These are phyloP conservation scores for Clarireedia hainanense DNA, from an alignment of 2,329 filamentous ascomycete genomes.

Conservation along the genomic window DNA sequence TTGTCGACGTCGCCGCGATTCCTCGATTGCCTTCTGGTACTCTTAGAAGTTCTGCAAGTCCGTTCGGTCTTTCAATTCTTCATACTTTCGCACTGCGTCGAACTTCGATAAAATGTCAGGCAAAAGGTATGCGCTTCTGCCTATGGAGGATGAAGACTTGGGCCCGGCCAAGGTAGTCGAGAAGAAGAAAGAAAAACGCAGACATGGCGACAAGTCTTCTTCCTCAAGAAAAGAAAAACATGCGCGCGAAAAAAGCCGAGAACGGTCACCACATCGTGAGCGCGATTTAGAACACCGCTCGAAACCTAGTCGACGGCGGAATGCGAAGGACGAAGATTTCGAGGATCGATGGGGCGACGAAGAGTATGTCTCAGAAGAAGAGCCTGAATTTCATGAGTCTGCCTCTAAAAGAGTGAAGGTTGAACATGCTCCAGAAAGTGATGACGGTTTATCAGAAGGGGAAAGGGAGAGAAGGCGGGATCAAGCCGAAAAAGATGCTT, in stretches of 20 bases:
- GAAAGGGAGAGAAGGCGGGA: constrained; percentile 57
- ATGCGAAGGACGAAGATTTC: constrained; percentile 50
- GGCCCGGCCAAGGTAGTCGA: constrained; percentile 44
- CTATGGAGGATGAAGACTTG: constrained; percentile 59
- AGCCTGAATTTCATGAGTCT: constrained; percentile 58
- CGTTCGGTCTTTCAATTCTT: background rate
- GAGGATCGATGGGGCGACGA: constrained; percentile 81
- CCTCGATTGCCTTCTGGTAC: too few species aligned
- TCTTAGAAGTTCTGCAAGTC: too few species aligned
- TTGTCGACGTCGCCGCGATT: too few species aligned
- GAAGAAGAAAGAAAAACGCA: constrained; percentile 36
- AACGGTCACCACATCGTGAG: constrained; percentile 32
- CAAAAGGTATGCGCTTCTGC: constrained; percentile 59
- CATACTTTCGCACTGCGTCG: background rate
- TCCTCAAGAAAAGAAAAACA: constrained; percentile 30
- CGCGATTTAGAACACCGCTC: constrained; percentile 34
- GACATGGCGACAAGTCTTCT: constrained; percentile 31
- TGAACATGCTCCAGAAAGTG: constrained; percentile 43
- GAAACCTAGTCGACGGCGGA: constrained; percentile 43
- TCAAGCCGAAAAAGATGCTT: constrained; percentile 68
- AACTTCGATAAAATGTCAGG: constrained; percentile 28
- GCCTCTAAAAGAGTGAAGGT: constrained; percentile 64
- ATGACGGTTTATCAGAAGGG: constrained; percentile 51
- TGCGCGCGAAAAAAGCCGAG: constrained; percentile 27
- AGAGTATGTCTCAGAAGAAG: constrained; percentile 46